A percentile compares a stretch with the other conserved stretches of the same genome.
These are phyloP conservation scores for Pseudogymnoascus sp. DNA, from an alignment of 2,329 filamentous ascomycete genomes.

Conservation along the genomic window DNA sequence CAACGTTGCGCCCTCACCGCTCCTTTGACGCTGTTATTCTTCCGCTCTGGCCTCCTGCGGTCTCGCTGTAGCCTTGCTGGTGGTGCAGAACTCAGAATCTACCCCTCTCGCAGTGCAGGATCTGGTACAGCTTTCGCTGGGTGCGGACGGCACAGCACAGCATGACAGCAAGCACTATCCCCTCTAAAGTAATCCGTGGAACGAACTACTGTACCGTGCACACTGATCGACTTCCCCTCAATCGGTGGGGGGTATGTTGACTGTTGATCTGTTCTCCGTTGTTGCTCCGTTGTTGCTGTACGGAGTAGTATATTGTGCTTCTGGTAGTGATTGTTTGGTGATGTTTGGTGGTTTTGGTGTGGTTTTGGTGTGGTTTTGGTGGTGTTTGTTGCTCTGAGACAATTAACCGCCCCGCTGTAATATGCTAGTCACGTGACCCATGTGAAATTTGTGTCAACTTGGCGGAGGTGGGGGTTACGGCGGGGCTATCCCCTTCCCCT, in stretches of 20 bases:
- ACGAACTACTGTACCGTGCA: neutral
- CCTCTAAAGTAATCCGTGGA: neutral
- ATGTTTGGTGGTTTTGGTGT: neutral
- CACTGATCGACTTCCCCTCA: neutral
- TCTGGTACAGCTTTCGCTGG: neutral
- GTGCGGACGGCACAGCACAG: neutral
- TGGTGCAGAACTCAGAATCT: neutral
- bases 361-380: neutral
- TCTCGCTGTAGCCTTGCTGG: neutral
- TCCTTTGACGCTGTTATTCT: neutral
- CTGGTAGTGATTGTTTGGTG: neutral
- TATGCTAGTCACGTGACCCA: neutral
- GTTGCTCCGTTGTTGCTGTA: neutral
- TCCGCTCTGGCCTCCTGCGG: neutral
- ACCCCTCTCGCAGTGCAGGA: neutral
- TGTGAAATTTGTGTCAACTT: neutral
- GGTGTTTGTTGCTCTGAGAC: neutral
- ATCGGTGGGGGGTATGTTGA: neutral
- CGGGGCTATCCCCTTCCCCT: neutral
- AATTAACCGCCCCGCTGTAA: neutral
- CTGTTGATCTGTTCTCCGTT: neutral
- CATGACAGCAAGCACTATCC: neutral
- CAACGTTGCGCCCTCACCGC: neutral
- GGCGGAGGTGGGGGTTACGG: neutral
- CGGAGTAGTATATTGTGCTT: neutral